Percentiles rank a stretch among this genome's conserved stretches.
Conservation (phyloP, 257 asterid species). For the Eucommia ulmoides region DNA sequence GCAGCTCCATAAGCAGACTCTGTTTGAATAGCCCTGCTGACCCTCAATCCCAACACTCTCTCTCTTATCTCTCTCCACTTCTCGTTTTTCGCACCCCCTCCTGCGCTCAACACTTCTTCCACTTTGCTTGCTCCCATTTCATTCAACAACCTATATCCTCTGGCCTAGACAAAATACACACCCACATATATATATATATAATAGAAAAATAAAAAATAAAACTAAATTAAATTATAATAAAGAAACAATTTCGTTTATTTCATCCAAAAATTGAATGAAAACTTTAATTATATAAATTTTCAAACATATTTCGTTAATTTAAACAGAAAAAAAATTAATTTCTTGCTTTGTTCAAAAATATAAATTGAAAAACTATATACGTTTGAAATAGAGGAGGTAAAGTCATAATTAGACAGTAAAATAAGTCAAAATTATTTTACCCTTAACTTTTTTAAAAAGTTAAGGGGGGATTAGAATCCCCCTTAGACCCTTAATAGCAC, state of each 20-base stretch:
- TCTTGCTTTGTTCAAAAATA: no score
- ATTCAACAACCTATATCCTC: constrained; percentile 59
- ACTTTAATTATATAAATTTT: no score
- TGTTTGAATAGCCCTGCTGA: constrained; percentile 53
- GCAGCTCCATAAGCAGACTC: constrained; percentile 99
- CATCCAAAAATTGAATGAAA: no score
- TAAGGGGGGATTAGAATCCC: background rate
- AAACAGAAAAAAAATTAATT: no score
- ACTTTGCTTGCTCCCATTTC: constrained; percentile 88
- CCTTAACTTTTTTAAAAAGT: no score
- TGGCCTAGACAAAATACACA: constrained; percentile 44
- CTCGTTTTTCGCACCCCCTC: constrained; percentile 78
- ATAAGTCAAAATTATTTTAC: no score
- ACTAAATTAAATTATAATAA: background rate
- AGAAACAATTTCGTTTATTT: no score
- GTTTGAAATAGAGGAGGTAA: background rate
- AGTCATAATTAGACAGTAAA: background rate
- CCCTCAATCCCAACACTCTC: constrained; percentile 76
- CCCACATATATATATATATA: background rate
- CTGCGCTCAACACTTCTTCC: constrained; percentile 76
- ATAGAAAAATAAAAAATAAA: background rate
- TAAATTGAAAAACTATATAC: no score
- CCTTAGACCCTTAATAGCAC: no score
- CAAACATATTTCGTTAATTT: no score
- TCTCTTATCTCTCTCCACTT: constrained; percentile 76